These are phyloP conservation scores for Spathaspora sp. DNA, from an alignment of 805 yeast genomes.

Conservation along the genomic window DNA sequence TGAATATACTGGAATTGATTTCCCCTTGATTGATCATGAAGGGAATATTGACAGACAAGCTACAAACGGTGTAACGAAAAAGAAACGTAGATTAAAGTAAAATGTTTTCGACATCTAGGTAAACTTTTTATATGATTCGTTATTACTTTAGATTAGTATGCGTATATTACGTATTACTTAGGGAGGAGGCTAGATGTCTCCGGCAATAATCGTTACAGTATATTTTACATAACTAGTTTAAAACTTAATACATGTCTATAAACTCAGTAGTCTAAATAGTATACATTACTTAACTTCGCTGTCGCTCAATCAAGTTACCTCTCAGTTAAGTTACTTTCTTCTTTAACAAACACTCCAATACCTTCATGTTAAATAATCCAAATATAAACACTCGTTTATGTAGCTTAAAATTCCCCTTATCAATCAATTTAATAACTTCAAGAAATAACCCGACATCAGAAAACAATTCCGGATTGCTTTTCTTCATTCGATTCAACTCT, in stretches of 20 bases:
- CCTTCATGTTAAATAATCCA: constrained; percentile 51
- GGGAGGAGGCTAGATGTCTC: too few relatives aligned
- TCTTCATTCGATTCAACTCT: constrained; percentile 52
- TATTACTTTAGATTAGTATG: too few relatives aligned
- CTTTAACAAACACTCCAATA: constrained; percentile 50
- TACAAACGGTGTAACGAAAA: background rate
- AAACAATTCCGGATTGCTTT: constrained; percentile 48
- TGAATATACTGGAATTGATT: constrained; percentile 9
- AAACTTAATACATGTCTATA: too few relatives aligned
- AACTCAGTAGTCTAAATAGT: too few relatives aligned
- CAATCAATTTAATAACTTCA: constrained; percentile 46
- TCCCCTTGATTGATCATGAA: constrained; percentile 1
- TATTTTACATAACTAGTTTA: too few relatives aligned
- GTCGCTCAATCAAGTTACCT: constrained; percentile 1
- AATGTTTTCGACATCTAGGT: too few relatives aligned
- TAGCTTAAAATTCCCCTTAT: constrained; percentile 59
- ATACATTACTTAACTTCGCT: too few relatives aligned
- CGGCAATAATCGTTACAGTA: too few relatives aligned
- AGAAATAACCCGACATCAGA: constrained; percentile 53
- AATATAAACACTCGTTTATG: constrained; percentile 62
- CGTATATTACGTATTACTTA: too few relatives aligned
- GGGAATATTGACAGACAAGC: background rate
- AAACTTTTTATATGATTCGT: too few relatives aligned
- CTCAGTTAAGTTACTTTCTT: constrained; percentile 37
- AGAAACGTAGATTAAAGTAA: constrained; percentile 4